Evolutionary conservation across 441 rosid genomes (phyloP), one percentile per base, ranked within the genome.

Genomic region (Biscutella laevigata): DNA sequence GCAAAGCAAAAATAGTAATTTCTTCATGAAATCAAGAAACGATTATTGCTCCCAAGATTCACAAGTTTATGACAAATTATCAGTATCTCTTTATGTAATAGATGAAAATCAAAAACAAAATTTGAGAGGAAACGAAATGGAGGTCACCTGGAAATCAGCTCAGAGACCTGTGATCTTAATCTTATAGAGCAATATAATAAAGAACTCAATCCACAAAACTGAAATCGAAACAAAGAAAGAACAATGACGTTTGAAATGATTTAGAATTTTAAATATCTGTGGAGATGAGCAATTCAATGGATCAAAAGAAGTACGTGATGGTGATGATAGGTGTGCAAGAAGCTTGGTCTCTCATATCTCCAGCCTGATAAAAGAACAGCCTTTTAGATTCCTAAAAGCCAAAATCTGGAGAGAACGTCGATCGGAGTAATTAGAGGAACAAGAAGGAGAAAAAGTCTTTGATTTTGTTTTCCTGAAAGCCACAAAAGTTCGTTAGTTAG

Each of bases 281-380:
- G 7, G 13, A 34, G 5, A 57, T 15, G 9, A 15, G 22, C 7
- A 15, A 59, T 37, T 59, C 19, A 12, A 39, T 27, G 12, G 30
- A 59, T 48, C 24, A 47, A 38, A 47, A 7, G 10, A 57, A 57
- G 28, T 1, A 35, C 12, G 53, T 8, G 41, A 42, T 6, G 41
- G 10, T n/a, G n/a, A n/a, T n/a, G n/a, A n/a, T n/a, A 24, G 13
- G 24, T 22, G 42, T 44, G 32, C 0, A 32, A 30, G 45, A 37
- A 48, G 56, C 24, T 61, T 59, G 32, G 44, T 41, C 41, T 5
- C 19, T 54, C 61, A 54, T 61, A 62, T 37, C 11, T 37, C 15
- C 37, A 21, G 42, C 15, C 0, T 6, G 19, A 37, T 26, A 26
- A 37, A 27, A 47, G 47, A 33, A 51, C 0, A 21, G 46, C 13